phyloP scores from a whole-genome alignment of 768 basidiomycete species.

The Phlebiopsis gigantea region DNA sequence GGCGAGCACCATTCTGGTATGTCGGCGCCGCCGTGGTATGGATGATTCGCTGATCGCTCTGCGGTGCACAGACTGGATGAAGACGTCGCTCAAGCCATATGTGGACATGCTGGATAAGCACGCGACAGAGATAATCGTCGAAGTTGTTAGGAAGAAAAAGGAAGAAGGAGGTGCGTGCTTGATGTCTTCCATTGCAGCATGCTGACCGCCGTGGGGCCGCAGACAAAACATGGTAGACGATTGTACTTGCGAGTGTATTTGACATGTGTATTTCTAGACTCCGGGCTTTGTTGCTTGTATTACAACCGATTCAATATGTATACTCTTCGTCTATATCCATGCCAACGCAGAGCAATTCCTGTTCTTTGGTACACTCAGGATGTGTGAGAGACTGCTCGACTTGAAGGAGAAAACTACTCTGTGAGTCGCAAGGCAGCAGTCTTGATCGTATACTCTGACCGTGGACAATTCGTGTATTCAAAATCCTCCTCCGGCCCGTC shows the following conservation, averaged over 20 bases:
- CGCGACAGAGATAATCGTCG: too few species aligned
- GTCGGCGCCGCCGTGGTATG: background rate
- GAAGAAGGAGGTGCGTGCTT: constrained; percentile 23
- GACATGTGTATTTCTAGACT: background rate
- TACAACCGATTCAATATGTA: too few species aligned
- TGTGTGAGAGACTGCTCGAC: too few species aligned
- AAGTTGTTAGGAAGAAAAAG: constrained; percentile 44
- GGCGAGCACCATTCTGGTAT: constrained; percentile 48
- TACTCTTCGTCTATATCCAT: too few species aligned
- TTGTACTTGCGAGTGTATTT: background rate
- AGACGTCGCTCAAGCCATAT: constrained; percentile 84
- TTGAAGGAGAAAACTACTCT: too few species aligned
- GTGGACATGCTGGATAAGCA: constrained; percentile 87
- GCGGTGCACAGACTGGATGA: constrained; percentile 60
- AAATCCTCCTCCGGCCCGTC: too few species aligned
- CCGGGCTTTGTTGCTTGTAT: background rate
- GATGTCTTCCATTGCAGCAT: background rate
- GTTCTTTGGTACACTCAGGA: too few species aligned
- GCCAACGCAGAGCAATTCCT: too few species aligned
- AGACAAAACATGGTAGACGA: constrained; percentile 9
- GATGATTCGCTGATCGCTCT: background rate
- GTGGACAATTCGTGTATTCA: too few species aligned
- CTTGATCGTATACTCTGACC: too few species aligned
- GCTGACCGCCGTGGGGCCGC: background rate
- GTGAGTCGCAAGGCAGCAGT: too few species aligned